A percentile compares a stretch with the other conserved stretches of the same genome.
Conservation (phyloP, 352 stramenopile genomes). For the Globisporangium splendens region DNA sequence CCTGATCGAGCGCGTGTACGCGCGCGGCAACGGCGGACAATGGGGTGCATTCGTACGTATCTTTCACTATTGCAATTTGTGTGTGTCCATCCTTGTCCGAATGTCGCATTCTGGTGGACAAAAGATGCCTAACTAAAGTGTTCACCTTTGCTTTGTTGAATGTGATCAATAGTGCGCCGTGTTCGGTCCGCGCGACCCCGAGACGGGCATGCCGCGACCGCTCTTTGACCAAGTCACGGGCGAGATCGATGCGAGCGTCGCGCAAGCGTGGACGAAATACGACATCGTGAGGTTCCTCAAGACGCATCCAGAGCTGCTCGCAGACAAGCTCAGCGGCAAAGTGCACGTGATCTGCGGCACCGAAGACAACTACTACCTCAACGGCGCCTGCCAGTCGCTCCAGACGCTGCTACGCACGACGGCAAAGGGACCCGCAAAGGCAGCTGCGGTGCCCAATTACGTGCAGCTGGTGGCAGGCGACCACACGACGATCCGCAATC, state of each 20-base stretch:
- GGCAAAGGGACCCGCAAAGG: neutral
- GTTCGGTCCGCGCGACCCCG: constrained; percentile 47
- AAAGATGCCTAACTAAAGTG: neutral
- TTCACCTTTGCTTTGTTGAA: neutral
- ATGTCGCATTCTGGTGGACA: no score
- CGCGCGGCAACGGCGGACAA: constrained; percentile 65
- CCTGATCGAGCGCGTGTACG: constrained; percentile 58
- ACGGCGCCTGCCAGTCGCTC: constrained; percentile 58
- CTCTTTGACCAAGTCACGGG: constrained; percentile 76
- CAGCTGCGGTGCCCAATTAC: constrained; percentile 42
- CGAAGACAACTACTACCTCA: constrained; percentile 78
- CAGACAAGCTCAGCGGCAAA: constrained; percentile 41
- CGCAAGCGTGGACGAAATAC: constrained; percentile 52
- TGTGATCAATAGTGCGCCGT: constrained; percentile 35
- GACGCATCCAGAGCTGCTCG: constrained; percentile 31
- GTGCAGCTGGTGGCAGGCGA: constrained; percentile 68
- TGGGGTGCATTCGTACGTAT: constrained; percentile 77
- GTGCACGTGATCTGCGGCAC: constrained; percentile 69
- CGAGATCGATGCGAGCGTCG: constrained; percentile 56
- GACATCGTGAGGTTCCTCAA: constrained; percentile 62
- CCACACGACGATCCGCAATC: constrained; percentile 66
- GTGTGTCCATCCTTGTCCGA: no score
- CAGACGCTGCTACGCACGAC: constrained; percentile 42
- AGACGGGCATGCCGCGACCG: constrained; percentile 48
- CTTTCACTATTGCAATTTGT: neutral